Conservation (phyloP, 345 rosid genomes). For the Firmiana major region DNA sequence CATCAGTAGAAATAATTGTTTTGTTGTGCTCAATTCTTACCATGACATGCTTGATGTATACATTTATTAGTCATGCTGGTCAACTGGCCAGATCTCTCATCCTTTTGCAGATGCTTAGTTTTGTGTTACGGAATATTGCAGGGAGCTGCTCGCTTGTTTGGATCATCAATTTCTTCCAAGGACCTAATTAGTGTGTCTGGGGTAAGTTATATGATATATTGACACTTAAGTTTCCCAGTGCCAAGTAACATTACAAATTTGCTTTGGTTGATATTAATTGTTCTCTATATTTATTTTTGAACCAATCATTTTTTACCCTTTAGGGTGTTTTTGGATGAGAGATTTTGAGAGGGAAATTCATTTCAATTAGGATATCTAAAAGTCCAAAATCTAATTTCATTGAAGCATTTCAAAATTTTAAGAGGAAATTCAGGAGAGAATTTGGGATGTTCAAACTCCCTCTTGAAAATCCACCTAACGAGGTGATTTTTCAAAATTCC, state of each 20-base stretch:
- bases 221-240: neutral
- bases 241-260: neutral
- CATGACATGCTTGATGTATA: neutral
- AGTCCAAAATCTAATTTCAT: too few relatives aligned
- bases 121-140: slow-evolving; percentile 35
- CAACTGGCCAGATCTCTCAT: slow-evolving; percentile 11
- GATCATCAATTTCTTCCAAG: slow-evolving; percentile 77
- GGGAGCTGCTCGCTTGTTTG: slow-evolving; percentile 95
- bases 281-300: slow-evolving; percentile 2
- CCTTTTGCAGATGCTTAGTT: neutral
- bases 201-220: slow-evolving; percentile 44
- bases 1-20: neutral
- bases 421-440: too few relatives aligned
- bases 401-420: too few relatives aligned
- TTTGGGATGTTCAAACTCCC: too few relatives aligned
- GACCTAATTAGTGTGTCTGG: slow-evolving; percentile 82
- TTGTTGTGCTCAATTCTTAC: neutral
- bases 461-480: too few relatives aligned
- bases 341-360: too few relatives aligned
- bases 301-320: neutral
- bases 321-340: too few relatives aligned
- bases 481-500: too few relatives aligned
- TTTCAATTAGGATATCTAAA: too few relatives aligned
- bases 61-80: neutral
- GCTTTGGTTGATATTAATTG: neutral